These are phyloP conservation scores for Penicillium lagena DNA, from an alignment of 495 filamentous ascomycete genomes.

Conservation along the genomic window DNA sequence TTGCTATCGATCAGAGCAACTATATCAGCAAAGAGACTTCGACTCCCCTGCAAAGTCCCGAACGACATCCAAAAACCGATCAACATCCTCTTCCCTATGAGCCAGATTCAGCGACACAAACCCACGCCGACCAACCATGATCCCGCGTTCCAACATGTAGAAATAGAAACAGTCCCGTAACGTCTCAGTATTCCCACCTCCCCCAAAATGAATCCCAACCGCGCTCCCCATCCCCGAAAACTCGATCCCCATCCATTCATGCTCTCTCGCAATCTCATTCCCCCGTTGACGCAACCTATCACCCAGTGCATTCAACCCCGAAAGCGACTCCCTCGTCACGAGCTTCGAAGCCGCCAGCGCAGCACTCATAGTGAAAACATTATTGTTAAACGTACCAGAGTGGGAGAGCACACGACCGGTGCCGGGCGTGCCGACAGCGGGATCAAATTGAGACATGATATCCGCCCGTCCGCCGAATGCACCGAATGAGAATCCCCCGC, in stretches of 20 bases:
- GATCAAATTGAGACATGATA: slow-evolving; percentile 52
- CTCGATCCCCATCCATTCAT: neutral
- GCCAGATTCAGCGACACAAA: slow-evolving; percentile 7
- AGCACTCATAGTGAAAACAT: slow-evolving; percentile 51
- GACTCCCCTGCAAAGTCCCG: no score
- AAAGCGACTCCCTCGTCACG: slow-evolving; percentile 3
- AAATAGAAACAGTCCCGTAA: slow-evolving; percentile 6
- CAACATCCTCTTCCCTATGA: neutral
- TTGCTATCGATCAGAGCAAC: no score
- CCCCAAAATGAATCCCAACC: slow-evolving; percentile 3
- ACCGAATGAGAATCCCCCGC: slow-evolving; percentile 57
- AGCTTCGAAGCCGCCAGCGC: slow-evolving; percentile 35
- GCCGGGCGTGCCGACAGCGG: slow-evolving; percentile 13
- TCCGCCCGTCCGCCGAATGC: slow-evolving; percentile 53
- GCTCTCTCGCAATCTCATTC: neutral
- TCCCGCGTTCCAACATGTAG: neutral
- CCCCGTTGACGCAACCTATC: slow-evolving; percentile 6
- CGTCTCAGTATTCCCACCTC: neutral
- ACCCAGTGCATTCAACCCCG: slow-evolving; percentile 11
- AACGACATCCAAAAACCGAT: no score
- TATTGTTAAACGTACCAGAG: slow-evolving; percentile 66
- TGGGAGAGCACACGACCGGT: slow-evolving; percentile 26
- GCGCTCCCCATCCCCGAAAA: slow-evolving; percentile 6
- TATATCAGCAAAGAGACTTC: no score
- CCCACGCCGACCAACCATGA: slow-evolving; percentile 5